Evolutionary conservation across 2,329 filamentous ascomycete species (phyloP).

Genomic region (Penicillium sp.): DNA sequence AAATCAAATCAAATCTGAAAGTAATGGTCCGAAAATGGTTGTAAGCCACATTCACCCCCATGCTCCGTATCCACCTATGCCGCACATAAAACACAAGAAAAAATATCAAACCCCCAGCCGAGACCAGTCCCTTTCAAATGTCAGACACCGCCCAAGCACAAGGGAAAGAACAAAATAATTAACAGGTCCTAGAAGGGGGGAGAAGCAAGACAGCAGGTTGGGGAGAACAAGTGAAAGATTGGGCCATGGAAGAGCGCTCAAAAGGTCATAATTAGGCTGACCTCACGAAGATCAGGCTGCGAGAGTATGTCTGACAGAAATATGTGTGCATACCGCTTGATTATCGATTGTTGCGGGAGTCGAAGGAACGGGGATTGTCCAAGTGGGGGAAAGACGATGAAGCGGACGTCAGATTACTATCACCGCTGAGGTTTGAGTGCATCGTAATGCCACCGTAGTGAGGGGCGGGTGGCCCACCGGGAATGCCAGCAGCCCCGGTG

Average conservation of each 20-base stretch:
- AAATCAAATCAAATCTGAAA: constrained; percentile 8
- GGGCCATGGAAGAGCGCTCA: background rate
- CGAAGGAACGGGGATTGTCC: constrained; percentile 15
- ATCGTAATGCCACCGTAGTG: constrained; percentile 4
- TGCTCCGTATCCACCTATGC: constrained; percentile 26
- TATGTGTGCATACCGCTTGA: constrained; percentile 1
- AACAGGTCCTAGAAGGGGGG: constrained; percentile 2
- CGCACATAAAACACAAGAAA: constrained; percentile 2
- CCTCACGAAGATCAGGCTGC: background rate
- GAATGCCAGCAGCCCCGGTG: constrained; percentile 21
- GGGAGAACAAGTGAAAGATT: too few relatives aligned
- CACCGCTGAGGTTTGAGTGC: constrained; percentile 11
- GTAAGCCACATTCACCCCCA: constrained; percentile 15
- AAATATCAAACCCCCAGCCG: constrained; percentile 6
- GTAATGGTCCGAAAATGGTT: constrained; percentile 5
- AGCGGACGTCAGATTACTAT: constrained; percentile 19
- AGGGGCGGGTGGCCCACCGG: constrained; percentile 12
- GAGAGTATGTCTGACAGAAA: background rate
- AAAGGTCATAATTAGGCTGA: background rate
- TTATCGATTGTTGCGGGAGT: constrained; percentile 12
- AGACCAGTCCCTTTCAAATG: constrained; percentile 15
- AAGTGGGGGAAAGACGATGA: constrained; percentile 28
- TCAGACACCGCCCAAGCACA: constrained; percentile 22
- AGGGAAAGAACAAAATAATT: constrained; percentile 6
- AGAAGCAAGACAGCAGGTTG: background rate